Conservation (phyloP, 2,329 filamentous ascomycete species). For the Monosporascus ibericus region DNA sequence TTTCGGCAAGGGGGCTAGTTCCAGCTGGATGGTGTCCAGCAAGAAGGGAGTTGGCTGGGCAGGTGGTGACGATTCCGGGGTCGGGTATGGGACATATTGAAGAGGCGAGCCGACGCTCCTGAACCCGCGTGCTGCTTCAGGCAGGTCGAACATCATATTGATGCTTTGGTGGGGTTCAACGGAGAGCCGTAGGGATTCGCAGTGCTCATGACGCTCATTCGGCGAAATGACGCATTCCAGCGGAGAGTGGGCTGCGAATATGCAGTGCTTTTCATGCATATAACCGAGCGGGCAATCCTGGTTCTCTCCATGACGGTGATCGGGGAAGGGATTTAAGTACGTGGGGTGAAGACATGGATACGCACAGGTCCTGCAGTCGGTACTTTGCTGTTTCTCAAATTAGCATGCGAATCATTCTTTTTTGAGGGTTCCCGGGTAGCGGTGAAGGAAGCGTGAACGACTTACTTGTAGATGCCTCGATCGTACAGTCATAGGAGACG, state of each 20-base stretch:
- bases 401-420: no score
- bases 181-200: neutral
- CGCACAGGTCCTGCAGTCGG: conserved; percentile 4
- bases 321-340: conserved; percentile 8
- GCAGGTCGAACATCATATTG: neutral
- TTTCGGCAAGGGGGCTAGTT: neutral
- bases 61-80: neutral
- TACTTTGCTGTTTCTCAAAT: neutral
- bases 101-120: neutral
- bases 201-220: neutral
- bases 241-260: conserved; percentile 13
- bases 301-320: conserved; percentile 15
- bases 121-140: neutral
- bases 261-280: conserved; percentile 14
- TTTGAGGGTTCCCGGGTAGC: neutral
- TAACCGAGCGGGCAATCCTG: conserved; percentile 14
- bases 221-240: conserved; percentile 9
- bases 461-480: neutral
- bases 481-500: no score
- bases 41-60: neutral
- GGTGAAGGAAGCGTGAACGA: neutral
- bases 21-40: neutral
- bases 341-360: conserved; percentile 15
- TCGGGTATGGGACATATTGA: neutral
- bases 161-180: neutral